A percentile compares a stretch with the other conserved stretches of the same genome.
phyloP scores from a whole-genome alignment of 495 filamentous ascomycete species.

The Neurospora hispaniola region DNA sequence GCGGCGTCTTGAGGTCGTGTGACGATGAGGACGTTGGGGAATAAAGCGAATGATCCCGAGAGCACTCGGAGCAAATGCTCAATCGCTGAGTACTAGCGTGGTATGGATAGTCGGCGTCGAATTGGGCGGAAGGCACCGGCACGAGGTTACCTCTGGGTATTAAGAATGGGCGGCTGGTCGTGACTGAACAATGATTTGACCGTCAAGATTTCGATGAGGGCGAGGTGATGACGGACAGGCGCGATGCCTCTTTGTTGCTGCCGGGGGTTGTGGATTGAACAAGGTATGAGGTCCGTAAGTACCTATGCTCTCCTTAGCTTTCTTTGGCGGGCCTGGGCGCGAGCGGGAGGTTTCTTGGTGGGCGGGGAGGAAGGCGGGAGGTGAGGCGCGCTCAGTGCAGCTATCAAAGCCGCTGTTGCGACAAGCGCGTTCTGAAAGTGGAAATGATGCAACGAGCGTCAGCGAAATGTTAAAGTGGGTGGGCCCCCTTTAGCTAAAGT shows the following conservation, averaged over 20 bases:
- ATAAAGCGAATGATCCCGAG: neutral
- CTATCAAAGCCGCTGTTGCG: neutral
- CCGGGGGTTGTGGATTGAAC: neutral
- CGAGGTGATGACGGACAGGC: neutral
- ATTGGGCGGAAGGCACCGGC: neutral
- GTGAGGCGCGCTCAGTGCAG: neutral
- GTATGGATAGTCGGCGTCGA: neutral
- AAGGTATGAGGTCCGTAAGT: neutral
- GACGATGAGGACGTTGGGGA: neutral
- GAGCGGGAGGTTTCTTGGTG: neutral
- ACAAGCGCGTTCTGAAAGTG: conserved; percentile 1
- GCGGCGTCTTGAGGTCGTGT: neutral
- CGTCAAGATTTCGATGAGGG: neutral
- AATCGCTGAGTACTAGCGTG: neutral
- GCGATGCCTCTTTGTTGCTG: neutral
- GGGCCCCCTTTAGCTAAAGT: neutral
- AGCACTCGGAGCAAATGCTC: neutral
- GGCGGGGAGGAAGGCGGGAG: neutral
- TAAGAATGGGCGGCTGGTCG: neutral
- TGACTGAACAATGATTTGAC: neutral
- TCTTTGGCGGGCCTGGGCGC: neutral
- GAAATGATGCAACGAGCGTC: neutral
- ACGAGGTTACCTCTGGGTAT: neutral
- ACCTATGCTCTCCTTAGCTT: neutral
- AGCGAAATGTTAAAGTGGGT: neutral